Evolutionary conservation across 768 basidiomycete species (phyloP).

Genomic region (Pulveroboletus ravenelii): DNA sequence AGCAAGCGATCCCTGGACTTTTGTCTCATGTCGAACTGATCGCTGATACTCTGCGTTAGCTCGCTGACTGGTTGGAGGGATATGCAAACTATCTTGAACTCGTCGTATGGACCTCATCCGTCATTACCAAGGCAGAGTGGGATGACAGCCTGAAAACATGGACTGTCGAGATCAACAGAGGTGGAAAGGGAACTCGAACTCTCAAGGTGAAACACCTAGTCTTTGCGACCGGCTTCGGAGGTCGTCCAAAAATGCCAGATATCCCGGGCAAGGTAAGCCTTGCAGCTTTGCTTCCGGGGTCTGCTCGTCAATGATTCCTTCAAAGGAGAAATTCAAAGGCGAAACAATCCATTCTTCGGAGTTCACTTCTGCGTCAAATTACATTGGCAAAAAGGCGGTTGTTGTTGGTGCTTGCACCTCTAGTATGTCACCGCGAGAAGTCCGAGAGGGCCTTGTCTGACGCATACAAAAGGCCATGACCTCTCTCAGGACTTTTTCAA

Average conservation of each 20-base stretch:
- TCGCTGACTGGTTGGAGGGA: slow-evolving; percentile 64
- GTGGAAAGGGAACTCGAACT: slow-evolving; percentile 29
- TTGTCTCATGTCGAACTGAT: not conserved
- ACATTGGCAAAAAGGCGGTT: slow-evolving; percentile 58
- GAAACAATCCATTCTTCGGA: slow-evolving; percentile 47
- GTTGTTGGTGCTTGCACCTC: slow-evolving; percentile 69
- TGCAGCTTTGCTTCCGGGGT: not conserved
- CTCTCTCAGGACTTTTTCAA: slow-evolving; percentile 34
- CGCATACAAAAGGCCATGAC: slow-evolving; percentile 28
- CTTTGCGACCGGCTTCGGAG: slow-evolving; percentile 52
- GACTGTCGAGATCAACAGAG: slow-evolving; percentile 39
- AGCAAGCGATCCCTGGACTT: no score
- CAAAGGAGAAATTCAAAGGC: slow-evolving; percentile 50
- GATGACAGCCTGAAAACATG: slow-evolving; percentile 38
- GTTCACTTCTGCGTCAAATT: slow-evolving; percentile 45
- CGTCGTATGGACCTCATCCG: slow-evolving; percentile 57
- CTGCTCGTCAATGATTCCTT: not conserved
- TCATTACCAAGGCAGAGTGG: slow-evolving; percentile 36
- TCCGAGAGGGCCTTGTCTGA: slow-evolving; percentile 2
- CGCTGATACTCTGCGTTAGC: slow-evolving; percentile 27
- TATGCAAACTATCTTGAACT: slow-evolving; percentile 59
- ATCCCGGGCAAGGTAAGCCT: slow-evolving; percentile 39
- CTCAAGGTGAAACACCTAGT: slow-evolving; percentile 48
- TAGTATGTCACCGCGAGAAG: slow-evolving; percentile 28
- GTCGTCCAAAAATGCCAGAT: slow-evolving; percentile 40